A percentile compares a stretch with the other conserved stretches of the same genome.
These are phyloP conservation scores for Luffa aegyptiaca DNA, from an alignment of 306 rosid species.

Conservation along the genomic window DNA sequence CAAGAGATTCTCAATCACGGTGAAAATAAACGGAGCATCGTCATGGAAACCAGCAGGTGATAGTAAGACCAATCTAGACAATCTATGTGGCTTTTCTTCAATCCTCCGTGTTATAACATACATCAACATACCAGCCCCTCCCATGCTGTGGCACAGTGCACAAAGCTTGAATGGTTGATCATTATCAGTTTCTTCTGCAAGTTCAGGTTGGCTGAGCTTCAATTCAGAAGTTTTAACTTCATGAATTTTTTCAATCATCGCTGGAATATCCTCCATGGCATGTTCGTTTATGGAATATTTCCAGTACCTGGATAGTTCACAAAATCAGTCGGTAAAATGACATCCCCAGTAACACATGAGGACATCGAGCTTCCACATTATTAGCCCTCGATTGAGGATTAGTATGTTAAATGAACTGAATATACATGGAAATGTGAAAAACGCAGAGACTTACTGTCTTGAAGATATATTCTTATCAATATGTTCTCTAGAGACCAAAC, in stretches of 20 bases:
- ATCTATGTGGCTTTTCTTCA: slow-evolving; percentile 71
- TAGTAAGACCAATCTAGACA: slow-evolving; percentile 67
- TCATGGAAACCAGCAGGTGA: slow-evolving; percentile 94
- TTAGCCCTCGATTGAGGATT: background rate
- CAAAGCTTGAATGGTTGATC: slow-evolving; percentile 79
- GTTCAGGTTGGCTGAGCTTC: slow-evolving; percentile 52
- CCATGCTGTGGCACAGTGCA: slow-evolving; percentile 79
- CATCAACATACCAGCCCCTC: slow-evolving; percentile 79
- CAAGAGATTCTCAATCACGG: slow-evolving; percentile 37
- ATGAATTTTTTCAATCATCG: slow-evolving; percentile 79
- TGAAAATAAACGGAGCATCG: slow-evolving; percentile 56
- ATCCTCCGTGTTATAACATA: slow-evolving; percentile 50
- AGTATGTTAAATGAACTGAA: background rate
- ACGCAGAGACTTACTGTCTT: slow-evolving; percentile 42
- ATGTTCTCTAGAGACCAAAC: slow-evolving; percentile 82
- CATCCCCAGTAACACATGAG: background rate
- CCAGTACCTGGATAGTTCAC: slow-evolving; percentile 64
- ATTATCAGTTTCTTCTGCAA: slow-evolving; percentile 40
- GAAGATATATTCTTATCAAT: slow-evolving; percentile 63
- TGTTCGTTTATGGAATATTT: slow-evolving; percentile 85
- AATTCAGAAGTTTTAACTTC: slow-evolving; percentile 66
- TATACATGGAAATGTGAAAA: background rate
- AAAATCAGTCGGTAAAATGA: background rate
- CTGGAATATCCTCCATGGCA: slow-evolving; percentile 85
- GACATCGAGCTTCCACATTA: background rate